phyloP scores from a whole-genome alignment of 495 filamentous ascomycete species.

The Hypoxylon fuscum region DNA sequence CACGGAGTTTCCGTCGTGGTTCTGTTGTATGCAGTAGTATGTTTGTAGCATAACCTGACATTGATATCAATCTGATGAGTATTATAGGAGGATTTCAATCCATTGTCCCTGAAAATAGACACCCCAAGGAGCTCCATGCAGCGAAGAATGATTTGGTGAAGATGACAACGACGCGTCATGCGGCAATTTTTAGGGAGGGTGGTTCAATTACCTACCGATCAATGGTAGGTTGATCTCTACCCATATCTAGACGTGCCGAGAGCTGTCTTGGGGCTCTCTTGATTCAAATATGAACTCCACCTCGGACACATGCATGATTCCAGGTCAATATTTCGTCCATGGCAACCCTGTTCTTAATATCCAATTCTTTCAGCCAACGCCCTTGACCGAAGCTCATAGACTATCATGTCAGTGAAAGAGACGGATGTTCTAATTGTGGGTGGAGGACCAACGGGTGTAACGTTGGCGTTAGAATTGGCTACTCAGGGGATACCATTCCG shows the following conservation, averaged over 20 bases:
- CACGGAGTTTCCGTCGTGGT: neutral
- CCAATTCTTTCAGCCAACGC: neutral
- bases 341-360: neutral
- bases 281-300: constrained; percentile 19
- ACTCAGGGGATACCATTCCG: constrained; percentile 37
- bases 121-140: neutral
- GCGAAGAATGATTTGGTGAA: constrained; percentile 9
- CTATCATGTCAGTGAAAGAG: constrained; percentile 11
- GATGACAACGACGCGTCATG: constrained; percentile 24
- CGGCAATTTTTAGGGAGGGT: constrained; percentile 14
- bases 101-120: constrained; percentile 7
- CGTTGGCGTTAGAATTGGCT: constrained; percentile 41
- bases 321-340: neutral
- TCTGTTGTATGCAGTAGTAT: neutral
- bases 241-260: neutral
- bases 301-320: constrained; percentile 1
- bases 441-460: constrained; percentile 42
- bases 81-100: constrained; percentile 3
- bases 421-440: constrained; percentile 43
- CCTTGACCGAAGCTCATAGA: neutral
- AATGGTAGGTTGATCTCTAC: neutral
- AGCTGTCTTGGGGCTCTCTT: neutral
- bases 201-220: neutral
- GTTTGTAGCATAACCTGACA: neutral
- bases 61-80: too few species aligned